Percentiles rank a stretch among this genome's conserved stretches.
phyloP scores from a whole-genome alignment of 306 rosid genomes.

The Vigna hirtella region DNA sequence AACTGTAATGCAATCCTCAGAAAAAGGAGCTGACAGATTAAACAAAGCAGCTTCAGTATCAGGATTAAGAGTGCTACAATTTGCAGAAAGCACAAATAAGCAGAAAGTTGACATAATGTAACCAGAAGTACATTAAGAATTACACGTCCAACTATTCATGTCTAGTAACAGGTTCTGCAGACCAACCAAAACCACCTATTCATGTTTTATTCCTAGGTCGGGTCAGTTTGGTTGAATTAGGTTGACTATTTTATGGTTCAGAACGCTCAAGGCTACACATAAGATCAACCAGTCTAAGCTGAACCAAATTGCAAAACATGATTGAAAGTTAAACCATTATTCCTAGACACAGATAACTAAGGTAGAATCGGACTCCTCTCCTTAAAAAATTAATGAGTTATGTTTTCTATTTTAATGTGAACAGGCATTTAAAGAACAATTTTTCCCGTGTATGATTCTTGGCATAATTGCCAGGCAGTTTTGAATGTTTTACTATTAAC shows the following conservation, averaged over 20 bases:
- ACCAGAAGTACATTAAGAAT: neutral
- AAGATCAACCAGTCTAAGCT: conserved; percentile 6
- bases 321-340: conserved; percentile 3
- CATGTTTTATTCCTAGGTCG: conserved; percentile 6
- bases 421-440: neutral
- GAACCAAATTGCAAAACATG: neutral
- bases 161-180: conserved; percentile 23
- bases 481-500: neutral
- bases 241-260: conserved; percentile 12
- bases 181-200: conserved; percentile 29
- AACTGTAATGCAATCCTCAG: neutral
- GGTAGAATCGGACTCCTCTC: neutral
- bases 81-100: conserved; percentile 28
- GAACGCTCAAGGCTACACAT: conserved; percentile 6
- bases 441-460: neutral
- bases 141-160: conserved; percentile 11
- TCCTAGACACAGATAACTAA: neutral
- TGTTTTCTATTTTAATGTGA: neutral
- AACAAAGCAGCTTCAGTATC: conserved; percentile 13
- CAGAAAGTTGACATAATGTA: conserved; percentile 19
- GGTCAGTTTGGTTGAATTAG: conserved; percentile 14
- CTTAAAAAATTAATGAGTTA: neutral
- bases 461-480: neutral
- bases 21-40: conserved; percentile 20
- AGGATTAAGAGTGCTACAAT: conserved; percentile 16